A percentile compares a stretch with the other conserved stretches of the same genome.
These are phyloP conservation scores for Candida albicans DNA, from an alignment of 1,139 yeast species.

Conservation along the genomic window DNA sequence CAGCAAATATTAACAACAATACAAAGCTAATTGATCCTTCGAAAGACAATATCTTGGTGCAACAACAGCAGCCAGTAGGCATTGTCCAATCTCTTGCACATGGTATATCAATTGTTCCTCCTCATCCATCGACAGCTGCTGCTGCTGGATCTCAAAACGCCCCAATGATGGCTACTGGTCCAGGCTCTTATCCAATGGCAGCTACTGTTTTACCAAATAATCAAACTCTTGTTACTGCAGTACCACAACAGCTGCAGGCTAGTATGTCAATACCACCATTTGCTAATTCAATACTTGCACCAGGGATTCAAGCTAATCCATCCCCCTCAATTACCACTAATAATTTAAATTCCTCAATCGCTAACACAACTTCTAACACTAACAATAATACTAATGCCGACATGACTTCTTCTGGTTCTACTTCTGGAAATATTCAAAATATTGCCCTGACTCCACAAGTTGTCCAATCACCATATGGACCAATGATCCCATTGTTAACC, in stretches of 20 bases:
- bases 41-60: neutral
- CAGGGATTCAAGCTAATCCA: slow-evolving; percentile 4
- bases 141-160: neutral
- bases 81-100: neutral
- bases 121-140: neutral
- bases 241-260: slow-evolving; percentile 5
- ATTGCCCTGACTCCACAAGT: slow-evolving; percentile 8
- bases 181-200: neutral
- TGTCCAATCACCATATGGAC: slow-evolving; percentile 37
- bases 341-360: neutral
- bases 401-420: neutral
- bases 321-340: slow-evolving; percentile 1
- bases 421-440: slow-evolving; percentile 1
- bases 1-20: neutral
- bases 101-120: neutral
- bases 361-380: slow-evolving; percentile 5
- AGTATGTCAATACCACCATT: slow-evolving; percentile 3
- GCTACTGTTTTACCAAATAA: neutral
- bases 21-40: neutral
- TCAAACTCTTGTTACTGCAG: slow-evolving; percentile 4
- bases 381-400: slow-evolving; percentile 4
- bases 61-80: slow-evolving; percentile 1
- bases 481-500: slow-evolving; percentile 37
- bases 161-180: too few species aligned
- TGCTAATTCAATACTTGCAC: slow-evolving; percentile 5